phyloP scores from a whole-genome alignment of 352 stramenopile genomes.

The Phytophthora meadii region DNA sequence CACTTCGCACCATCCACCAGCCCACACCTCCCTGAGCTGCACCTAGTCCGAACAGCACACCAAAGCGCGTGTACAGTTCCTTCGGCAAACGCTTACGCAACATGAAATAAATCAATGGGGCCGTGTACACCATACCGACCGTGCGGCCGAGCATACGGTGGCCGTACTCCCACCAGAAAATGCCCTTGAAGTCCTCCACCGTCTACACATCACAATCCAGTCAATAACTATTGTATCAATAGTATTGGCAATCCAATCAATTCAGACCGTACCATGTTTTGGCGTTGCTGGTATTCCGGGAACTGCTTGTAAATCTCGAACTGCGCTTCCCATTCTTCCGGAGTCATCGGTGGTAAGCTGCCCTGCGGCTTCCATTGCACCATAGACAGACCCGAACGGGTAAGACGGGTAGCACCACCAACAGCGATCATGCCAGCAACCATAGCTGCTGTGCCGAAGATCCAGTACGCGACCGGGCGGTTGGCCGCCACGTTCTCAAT shows the following conservation, averaged over 20 bases:
- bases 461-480: constrained; percentile 93
- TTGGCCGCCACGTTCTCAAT: constrained; percentile 87
- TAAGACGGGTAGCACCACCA: constrained; percentile 97
- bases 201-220: constrained; percentile 60
- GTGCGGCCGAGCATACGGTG: constrained; percentile 98
- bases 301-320: constrained; percentile 99
- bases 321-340: constrained; percentile 95
- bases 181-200: constrained; percentile 98
- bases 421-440: constrained; percentile 98
- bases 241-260: neutral
- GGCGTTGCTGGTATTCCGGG: constrained; percentile 97
- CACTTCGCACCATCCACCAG: constrained; percentile 99
- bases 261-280: constrained; percentile 72
- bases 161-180: constrained; percentile 96
- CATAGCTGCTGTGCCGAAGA: constrained; percentile 94
- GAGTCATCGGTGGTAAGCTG: constrained; percentile 90
- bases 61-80: constrained; percentile 78
- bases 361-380: constrained; percentile 97
- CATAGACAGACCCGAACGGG: constrained; percentile 97
- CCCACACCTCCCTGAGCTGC: constrained; percentile 89
- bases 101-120: constrained; percentile 94
- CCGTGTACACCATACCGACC: constrained; percentile 94
- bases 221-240: constrained; percentile 10
- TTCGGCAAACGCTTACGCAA: constrained; percentile 79
- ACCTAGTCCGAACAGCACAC: constrained; percentile 66